A percentile compares a stretch with the other conserved stretches of the same genome.
phyloP scores from a whole-genome alignment of 139 green algal species.

The Chlamydomonas sphaeroides region DNA sequence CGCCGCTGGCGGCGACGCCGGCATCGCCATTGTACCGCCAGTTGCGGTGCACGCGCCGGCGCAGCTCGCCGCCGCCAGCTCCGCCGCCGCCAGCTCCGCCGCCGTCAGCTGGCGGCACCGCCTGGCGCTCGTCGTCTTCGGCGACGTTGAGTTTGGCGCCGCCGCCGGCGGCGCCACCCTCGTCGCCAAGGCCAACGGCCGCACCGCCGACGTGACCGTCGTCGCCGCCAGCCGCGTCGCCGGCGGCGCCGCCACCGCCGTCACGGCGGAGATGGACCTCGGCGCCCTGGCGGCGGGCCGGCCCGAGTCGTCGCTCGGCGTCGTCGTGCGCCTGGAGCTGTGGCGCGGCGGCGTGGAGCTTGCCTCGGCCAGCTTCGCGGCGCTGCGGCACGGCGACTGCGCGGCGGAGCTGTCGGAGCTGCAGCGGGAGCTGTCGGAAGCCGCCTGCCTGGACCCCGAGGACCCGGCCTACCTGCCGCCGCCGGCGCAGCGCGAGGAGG shows the following conservation, averaged over 20 bases:
- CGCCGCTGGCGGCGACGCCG: too few species aligned
- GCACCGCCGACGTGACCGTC: not conserved
- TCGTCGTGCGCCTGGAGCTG: slow-evolving; percentile 22
- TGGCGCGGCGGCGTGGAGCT: not conserved
- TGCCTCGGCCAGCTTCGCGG: not conserved
- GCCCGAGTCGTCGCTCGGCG: not conserved
- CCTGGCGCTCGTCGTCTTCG: too few species aligned
- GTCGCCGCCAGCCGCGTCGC: not conserved
- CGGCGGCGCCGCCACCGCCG: not conserved
- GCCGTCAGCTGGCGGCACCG: too few species aligned
- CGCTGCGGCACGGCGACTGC: not conserved
- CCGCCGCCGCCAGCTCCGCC: too few species aligned
- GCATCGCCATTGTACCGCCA: not conserved
- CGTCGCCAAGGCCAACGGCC: slow-evolving; percentile 28
- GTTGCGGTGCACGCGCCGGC: not conserved
- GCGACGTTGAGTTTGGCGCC: too few species aligned
- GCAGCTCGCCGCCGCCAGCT: slow-evolving; percentile 8
- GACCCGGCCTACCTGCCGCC: not conserved
- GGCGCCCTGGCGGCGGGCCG: slow-evolving; percentile 4
- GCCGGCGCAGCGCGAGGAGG: not conserved
- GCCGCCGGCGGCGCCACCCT: not conserved
- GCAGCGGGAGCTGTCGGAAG: not conserved
- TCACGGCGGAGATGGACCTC: slow-evolving; percentile 7
- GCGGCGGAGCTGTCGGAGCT: slow-evolving; percentile 1
- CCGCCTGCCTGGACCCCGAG: not conserved